Evolutionary conservation across 257 asterid species (phyloP).

Genomic region (Penstemon newberryi): DNA sequence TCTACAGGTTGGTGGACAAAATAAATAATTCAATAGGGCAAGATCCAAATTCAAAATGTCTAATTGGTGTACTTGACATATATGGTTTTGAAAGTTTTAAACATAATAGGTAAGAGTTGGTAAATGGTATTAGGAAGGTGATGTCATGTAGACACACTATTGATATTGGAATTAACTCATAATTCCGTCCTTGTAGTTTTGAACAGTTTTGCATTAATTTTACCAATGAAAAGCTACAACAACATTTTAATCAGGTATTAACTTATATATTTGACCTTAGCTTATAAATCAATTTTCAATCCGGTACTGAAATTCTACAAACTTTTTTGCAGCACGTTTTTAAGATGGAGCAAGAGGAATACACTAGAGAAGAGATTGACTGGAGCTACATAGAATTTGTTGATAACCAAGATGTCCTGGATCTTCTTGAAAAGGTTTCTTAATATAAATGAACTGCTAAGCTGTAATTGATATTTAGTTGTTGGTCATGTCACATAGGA

Average conservation of each 20-base stretch:
- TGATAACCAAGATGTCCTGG: slow-evolving; percentile 96
- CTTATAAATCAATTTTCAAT: slow-evolving; percentile 16
- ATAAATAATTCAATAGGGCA: slow-evolving; percentile 90
- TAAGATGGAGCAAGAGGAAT: slow-evolving; percentile 99
- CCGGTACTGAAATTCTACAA: slow-evolving; percentile 28
- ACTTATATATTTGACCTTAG: slow-evolving; percentile 27
- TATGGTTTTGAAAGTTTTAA: slow-evolving; percentile 98
- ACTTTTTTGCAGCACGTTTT: slow-evolving; percentile 79
- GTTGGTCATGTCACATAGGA: slow-evolving; percentile 12
- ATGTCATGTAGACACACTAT: slow-evolving; percentile 2
- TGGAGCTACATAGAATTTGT: slow-evolving; percentile 99
- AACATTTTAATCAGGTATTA: slow-evolving; percentile 94
- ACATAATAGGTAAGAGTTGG: slow-evolving; percentile 65
- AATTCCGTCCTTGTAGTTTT: slow-evolving; percentile 53
- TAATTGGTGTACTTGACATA: slow-evolving; percentile 96
- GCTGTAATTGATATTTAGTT: slow-evolving; percentile 8
- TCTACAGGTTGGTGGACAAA: slow-evolving; percentile 89
- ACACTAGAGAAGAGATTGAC: slow-evolving; percentile 85
- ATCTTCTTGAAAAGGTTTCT: slow-evolving; percentile 93
- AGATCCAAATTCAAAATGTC: slow-evolving; percentile 73
- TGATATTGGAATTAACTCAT: slow-evolving; percentile 28
- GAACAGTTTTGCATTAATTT: slow-evolving; percentile 95
- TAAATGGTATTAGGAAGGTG: slow-evolving; percentile 20
- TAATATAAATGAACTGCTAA: slow-evolving; percentile 17
- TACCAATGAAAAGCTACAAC: slow-evolving; percentile 98